Base-by-base conservation (phyloP, 495 filamentous ascomycete species). In the Aspergillus hancockii region DNA sequence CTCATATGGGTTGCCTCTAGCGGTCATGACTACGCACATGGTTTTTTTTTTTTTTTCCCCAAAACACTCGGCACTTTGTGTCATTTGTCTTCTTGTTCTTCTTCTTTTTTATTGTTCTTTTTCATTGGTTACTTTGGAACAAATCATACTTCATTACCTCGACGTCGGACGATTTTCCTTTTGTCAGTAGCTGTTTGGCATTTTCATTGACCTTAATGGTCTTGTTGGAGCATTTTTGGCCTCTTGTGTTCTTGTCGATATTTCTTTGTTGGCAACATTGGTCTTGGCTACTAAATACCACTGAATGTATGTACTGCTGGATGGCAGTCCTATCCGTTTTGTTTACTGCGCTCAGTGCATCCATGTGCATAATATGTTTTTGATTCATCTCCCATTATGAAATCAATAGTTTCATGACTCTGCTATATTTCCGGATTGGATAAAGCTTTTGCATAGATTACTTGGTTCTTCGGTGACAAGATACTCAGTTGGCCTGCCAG, bases 121-220 rank as follows among this genome's bases (percentile, higher is more conserved):
- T 30, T 32, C 19, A 46, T 52, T 38, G 55, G 47, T 52, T 28
- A 31, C 40, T 40, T 60, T 41, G 13, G 16, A 52, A 46, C 49
- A 49, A 46, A 52, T 19, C 52, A 23, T 49, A 19, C 58, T 62
- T 55, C 58, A 60, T 64, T 61, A 50, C 54, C 64, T 50, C 61
- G 58, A 67, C 52, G 57, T 59, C 63, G 51, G 57, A 71, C 69
- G 71, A 73, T 63, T 73, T 68, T 67, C 67, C 45, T 73, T n/a
- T 67, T 73, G 66, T 73, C 52, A 63, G 62, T 67, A 64, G 54
- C 61, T 69, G 61, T 61, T 57, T 58, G 54, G 62, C 58, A 64
- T 65, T 47, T 28, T 52, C 51, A 52, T 58, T 50, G 25, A 47
- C 45, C 14, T 23, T 18, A 25, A 40, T 40, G 22, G 50, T 50